Evolutionary conservation across 768 basidiomycete species (phyloP).

Genomic region (Botryobasidium botryosum): DNA sequence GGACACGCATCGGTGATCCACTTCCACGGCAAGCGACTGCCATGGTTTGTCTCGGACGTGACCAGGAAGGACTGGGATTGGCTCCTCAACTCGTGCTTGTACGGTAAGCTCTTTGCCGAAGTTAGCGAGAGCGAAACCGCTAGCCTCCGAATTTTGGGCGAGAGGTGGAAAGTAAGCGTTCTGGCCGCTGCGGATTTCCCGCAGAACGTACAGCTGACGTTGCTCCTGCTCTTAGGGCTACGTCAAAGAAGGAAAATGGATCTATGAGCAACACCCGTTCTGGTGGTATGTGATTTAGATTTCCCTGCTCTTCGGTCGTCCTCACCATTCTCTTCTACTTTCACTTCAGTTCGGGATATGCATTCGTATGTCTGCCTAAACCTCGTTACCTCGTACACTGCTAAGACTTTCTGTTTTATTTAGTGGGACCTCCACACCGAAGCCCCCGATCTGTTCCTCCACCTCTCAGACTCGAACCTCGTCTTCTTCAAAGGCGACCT

Average conservation of each 20-base stretch:
- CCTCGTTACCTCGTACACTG: too few relatives aligned
- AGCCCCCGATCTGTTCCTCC: constrained; percentile 81
- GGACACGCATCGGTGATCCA: constrained; percentile 70
- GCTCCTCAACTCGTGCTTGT: constrained; percentile 75
- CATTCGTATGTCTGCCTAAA: too few relatives aligned
- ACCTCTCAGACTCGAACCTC: constrained; percentile 76
- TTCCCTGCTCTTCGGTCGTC: too few relatives aligned
- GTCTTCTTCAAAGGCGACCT: constrained; percentile 92
- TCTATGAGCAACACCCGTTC: constrained; percentile 87
- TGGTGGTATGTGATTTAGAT: too few relatives aligned
- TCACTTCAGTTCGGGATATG: too few relatives aligned
- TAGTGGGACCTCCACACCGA: constrained; percentile 64
- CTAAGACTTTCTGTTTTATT: too few relatives aligned
- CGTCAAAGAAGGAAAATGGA: too few relatives aligned
- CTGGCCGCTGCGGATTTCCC: too few relatives aligned
- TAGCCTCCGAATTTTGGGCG: constrained; percentile 60
- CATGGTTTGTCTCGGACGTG: constrained; percentile 91
- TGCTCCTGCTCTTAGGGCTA: too few relatives aligned
- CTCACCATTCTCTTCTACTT: too few relatives aligned
- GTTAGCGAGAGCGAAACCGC: constrained; percentile 65
- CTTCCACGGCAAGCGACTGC: constrained; percentile 92
- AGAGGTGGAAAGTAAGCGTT: constrained; percentile 81
- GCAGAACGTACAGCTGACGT: too few relatives aligned
- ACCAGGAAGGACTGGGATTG: constrained; percentile 91
- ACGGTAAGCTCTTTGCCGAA: constrained; percentile 82